Evolutionary conservation across 169 alveolate species (phyloP).

Genomic region (Cryptosporidium ryanae): DNA sequence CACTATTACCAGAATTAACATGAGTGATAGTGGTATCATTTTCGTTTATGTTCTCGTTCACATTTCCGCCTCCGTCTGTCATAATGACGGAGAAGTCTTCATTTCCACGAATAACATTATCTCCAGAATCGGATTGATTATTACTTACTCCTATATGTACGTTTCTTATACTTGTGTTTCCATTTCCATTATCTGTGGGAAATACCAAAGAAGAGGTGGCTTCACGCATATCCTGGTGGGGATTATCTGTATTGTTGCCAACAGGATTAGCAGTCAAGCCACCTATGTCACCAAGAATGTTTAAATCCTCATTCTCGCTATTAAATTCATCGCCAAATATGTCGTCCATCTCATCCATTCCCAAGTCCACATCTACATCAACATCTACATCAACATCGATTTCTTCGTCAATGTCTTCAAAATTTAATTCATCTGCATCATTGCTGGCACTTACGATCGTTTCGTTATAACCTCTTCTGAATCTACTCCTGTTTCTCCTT

Average conservation of each 20-base stretch:
- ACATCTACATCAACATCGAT: conserved; percentile 24
- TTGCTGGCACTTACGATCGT: conserved; percentile 1
- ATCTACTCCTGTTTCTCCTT: conserved; percentile 28
- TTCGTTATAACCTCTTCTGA: conserved; percentile 36
- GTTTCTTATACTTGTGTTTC: neutral
- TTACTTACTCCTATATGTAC: neutral
- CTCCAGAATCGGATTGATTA: neutral
- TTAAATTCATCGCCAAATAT: conserved; percentile 39
- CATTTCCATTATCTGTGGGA: neutral
- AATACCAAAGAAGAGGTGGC: neutral
- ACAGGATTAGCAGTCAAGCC: conserved; percentile 16
- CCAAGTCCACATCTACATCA: conserved; percentile 39
- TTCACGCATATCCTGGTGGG: too few relatives aligned
- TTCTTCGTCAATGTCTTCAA: conserved; percentile 33
- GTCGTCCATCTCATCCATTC: conserved; percentile 39
- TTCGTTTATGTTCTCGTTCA: neutral
- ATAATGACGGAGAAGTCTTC: too few relatives aligned
- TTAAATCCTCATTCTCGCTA: conserved; percentile 46
- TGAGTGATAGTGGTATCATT: neutral
- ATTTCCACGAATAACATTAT: too few relatives aligned
- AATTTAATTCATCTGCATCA: conserved; percentile 8
- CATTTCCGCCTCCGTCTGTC: neutral
- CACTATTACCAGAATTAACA: neutral
- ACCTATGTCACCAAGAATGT: conserved; percentile 31
- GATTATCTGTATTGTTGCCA: neutral